phyloP scores from a whole-genome alignment of 179 eudicot species.

The Gypsophila paniculata region DNA sequence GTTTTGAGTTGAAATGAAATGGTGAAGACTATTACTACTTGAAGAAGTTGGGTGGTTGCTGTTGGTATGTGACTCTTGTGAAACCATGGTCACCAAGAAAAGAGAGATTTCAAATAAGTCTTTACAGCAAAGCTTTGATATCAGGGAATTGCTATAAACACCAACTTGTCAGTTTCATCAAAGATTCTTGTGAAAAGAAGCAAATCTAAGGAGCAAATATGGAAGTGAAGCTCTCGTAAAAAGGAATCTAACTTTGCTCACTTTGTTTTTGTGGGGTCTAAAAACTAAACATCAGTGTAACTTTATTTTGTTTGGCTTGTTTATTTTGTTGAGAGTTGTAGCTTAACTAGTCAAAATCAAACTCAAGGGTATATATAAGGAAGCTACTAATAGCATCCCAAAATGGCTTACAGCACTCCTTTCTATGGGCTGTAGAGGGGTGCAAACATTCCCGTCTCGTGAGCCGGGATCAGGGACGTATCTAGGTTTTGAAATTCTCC shows the following conservation, averaged over 20 bases:
- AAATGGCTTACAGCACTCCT: background rate
- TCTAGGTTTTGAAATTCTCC: too few species aligned
- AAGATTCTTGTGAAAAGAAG: slow-evolving; percentile 44
- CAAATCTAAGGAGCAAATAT: slow-evolving; percentile 36
- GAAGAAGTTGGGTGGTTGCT: slow-evolving; percentile 34
- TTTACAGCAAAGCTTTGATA: slow-evolving; percentile 22
- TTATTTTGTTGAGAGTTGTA: background rate
- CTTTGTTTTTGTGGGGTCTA: slow-evolving; percentile 29
- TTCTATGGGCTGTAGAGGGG: background rate
- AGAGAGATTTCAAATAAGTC: slow-evolving; percentile 12
- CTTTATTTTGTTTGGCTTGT: background rate
- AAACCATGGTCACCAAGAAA: slow-evolving; percentile 51
- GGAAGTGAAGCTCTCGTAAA: slow-evolving; percentile 23
- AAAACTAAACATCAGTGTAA: background rate
- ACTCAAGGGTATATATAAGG: background rate
- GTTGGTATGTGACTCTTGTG: slow-evolving; percentile 47
- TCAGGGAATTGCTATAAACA: slow-evolving; percentile 33
- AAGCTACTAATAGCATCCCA: background rate
- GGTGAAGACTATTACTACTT: slow-evolving; percentile 55
- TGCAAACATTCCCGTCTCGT: too few species aligned
- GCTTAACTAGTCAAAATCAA: background rate
- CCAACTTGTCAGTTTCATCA: slow-evolving; percentile 44
- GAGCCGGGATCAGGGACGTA: background rate
- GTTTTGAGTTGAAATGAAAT: slow-evolving; percentile 46
- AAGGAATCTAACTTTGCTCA: slow-evolving; percentile 36